A percentile compares a stretch with the other conserved stretches of the same genome.
Conservation (phyloP, 192 early-diverging fungal species). For the Spinellus fusiger region DNA sequence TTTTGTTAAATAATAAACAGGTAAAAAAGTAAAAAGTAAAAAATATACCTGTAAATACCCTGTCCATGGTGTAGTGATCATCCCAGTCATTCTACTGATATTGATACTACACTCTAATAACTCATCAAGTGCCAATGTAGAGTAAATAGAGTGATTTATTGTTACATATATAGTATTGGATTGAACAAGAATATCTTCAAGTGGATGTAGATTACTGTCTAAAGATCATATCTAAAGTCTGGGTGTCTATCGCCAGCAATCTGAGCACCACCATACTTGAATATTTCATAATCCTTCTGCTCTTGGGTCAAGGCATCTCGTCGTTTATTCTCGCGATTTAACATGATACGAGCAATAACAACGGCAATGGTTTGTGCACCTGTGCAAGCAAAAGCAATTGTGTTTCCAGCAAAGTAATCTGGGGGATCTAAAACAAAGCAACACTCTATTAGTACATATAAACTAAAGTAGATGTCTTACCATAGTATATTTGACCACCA, state of each 20-base stretch:
- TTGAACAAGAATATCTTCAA: no score
- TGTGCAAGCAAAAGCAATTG: conserved; percentile 10
- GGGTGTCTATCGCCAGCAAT: conserved; percentile 23
- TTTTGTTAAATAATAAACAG: no score
- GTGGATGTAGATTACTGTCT: no score
- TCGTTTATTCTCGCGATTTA: conserved; percentile 17
- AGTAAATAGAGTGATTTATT: no score
- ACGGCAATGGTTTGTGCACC: conserved; percentile 12
- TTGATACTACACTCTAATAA: no score
- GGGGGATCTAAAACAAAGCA: conserved; percentile 14
- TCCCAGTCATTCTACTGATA: no score
- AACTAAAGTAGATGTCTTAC: background rate
- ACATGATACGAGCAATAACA: background rate
- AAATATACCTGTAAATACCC: no score
- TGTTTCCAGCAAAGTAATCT: conserved; percentile 9
- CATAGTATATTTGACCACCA: conserved; percentile 29
- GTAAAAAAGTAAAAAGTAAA: no score
- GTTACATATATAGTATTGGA: no score
- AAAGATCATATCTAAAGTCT: conserved; percentile 23
- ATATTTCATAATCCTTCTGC: conserved; percentile 12
- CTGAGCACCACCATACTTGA: conserved; percentile 14
- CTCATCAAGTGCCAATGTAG: no score
- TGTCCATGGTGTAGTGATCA: no score
- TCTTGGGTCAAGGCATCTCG: conserved; percentile 8
- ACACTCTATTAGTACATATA: background rate